Evolutionary conservation across 192 early-diverging fungal genomes (phyloP), one percentile per base, ranked within the genome.

Genomic region (Backusella tuberculispora): DNA sequence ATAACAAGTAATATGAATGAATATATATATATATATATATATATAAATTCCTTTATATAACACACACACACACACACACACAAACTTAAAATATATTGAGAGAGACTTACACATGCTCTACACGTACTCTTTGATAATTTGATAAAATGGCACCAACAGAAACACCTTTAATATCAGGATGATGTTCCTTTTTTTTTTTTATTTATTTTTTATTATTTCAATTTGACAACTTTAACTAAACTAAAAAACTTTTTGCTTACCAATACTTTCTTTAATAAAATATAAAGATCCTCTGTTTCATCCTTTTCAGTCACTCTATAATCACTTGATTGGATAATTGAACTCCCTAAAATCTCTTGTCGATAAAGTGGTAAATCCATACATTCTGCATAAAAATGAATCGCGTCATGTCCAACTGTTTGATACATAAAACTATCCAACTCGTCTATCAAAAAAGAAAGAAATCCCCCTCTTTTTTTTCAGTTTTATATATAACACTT

Each of bases 381-480:
- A 80, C 95, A 96, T 64, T 95, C 93, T 37, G 90, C 84, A 72
- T 95, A 93, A 40, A 89, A 82, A 48, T 92, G 83, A 8, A 99
- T 94, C 13, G 90, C 95, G 76, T 94, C 95, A 79, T 96, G 94
- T 6, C 97, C 98, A 19, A 99, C 97, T 0, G 97, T 98, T 81
- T 99, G 98, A 79, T 95, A 98, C 89, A 99, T 94, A 83, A 90
- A 96, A 74, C 92, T 95, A 83, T 99, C 98, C 24, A 96, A 77
- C 76, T 99, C 98, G 72, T 97, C 95, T 88, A 42, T 21, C 29
- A 34, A 19, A 17, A 34, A n/a, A n/a, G n/a, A n/a, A n/a, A 15
- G 34, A 40, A 24, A 4, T n/a, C 2, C 2, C 29, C 29, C 29
- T 34, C 2, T 34, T 34, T 34, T 34, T 34, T 34, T 34, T 34